A percentile compares a stretch with the other conserved stretches of the same genome.
Conservation (phyloP, 495 filamentous ascomycete genomes). For the Penicillium bovifimosum region DNA sequence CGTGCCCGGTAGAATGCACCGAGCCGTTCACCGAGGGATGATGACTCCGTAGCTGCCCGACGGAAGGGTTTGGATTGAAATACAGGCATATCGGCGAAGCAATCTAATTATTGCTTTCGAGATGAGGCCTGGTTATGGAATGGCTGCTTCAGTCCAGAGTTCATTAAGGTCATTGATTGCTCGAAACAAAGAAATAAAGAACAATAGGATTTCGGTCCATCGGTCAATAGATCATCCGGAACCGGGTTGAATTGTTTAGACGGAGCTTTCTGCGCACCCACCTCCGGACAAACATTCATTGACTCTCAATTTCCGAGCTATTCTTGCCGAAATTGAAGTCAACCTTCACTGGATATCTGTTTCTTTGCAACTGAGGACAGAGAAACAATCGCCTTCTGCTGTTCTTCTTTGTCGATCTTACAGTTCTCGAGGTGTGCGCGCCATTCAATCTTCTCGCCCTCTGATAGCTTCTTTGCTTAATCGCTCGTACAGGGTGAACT, state of each 20-base stretch:
- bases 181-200: not conserved
- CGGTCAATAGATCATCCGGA: constrained; percentile 22
- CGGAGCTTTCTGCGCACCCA: constrained; percentile 11
- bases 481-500: not conserved
- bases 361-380: not conserved
- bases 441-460: constrained; percentile 12
- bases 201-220: not conserved
- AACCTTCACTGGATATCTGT: not conserved
- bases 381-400: not conserved
- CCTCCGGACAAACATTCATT: not conserved
- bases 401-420: not conserved
- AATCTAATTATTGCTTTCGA: not conserved
- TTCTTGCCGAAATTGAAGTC: not conserved
- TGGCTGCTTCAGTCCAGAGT: not conserved
- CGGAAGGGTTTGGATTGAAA: constrained; percentile 73
- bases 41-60: constrained; percentile 39
- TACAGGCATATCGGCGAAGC: constrained; percentile 52
- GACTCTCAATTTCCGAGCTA: not conserved
- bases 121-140: not conserved
- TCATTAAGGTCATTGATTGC: not conserved
- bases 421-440: not conserved
- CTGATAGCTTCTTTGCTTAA: constrained; percentile 1
- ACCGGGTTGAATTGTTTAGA: constrained; percentile 19
- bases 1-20: constrained; percentile 67
- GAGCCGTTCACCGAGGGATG: constrained; percentile 54